Percentiles rank a stretch among this genome's conserved stretches.
phyloP scores from a whole-genome alignment of 306 rosid genomes.

The Crotalaria pallida region DNA sequence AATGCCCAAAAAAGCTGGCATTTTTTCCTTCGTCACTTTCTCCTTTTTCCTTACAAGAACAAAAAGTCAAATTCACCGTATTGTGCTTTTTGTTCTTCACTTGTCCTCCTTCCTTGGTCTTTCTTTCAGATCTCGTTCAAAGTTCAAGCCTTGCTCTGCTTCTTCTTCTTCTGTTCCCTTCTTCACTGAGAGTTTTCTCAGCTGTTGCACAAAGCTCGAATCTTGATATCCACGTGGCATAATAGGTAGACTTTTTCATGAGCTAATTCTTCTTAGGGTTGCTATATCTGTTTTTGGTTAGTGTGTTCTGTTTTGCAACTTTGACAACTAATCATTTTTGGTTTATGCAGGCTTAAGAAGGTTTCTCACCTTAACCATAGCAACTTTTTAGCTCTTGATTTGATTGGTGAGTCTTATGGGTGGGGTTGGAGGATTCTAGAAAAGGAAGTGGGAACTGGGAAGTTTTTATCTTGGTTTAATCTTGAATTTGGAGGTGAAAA shows the following conservation, averaged over 20 bases:
- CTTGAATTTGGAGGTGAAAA: slow-evolving; percentile 17
- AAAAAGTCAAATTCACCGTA: slow-evolving; percentile 30
- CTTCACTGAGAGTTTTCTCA: neutral
- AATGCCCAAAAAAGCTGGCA: neutral
- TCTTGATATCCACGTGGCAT: too few relatives aligned
- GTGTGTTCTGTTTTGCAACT: slow-evolving; percentile 14
- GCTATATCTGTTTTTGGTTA: neutral
- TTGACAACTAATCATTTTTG: neutral
- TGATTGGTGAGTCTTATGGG: slow-evolving; percentile 14
- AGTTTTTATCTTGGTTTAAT: neutral
- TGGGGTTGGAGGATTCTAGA: slow-evolving; percentile 5
- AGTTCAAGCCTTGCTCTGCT: neutral
- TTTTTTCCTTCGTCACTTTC: neutral
- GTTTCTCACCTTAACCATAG: slow-evolving; percentile 16
- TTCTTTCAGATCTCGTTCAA: slow-evolving; percentile 17
- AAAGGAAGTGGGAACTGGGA: neutral
- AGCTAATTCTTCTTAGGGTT: slow-evolving; percentile 19
- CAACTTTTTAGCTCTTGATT: slow-evolving; percentile 11
- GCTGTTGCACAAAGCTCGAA: neutral
- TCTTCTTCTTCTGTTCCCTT: neutral
- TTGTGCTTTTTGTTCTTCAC: neutral
- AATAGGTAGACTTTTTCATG: too few relatives aligned
- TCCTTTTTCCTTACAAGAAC: neutral
- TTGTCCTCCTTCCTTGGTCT: neutral
- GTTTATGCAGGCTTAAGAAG: slow-evolving; percentile 21